Base-by-base conservation (phyloP, 352 stramenopile genomes). In the Albugo laibachii region DNA sequence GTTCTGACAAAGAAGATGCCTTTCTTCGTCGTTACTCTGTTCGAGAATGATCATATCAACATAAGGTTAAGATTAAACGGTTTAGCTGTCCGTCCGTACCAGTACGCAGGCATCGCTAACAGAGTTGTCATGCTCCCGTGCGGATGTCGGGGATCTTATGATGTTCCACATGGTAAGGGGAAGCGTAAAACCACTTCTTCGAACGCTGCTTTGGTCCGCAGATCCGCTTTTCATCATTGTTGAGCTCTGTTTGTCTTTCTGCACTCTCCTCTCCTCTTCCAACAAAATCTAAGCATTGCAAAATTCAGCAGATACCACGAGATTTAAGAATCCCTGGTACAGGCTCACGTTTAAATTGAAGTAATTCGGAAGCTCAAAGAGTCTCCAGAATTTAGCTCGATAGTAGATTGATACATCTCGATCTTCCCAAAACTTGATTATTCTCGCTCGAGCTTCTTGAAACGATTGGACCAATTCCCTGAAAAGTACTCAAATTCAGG, bases 321-420 rank as follows among this genome's bases (percentile, higher is more conserved):
- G 46, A 38, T 35, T 55, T 39, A 19, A 41, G n/a, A 44, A 41
- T 16, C n/a, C 42, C 41, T 42, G 43, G n/a, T 13, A 13, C 21
- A 40, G n/a, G 18, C 11, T 31, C 52, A 83, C 72, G 2, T 73
- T 73, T 41, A 88, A 63, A 46, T 72, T 80, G 49, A 88, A 83
- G 31, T 83, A 88, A 47, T 88, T 69, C 1, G 60, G 45, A 13
- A 54, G 55, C 48, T 83, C 75, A 52, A 84, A 88, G 11, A 63
- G 80, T 36, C 85, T 55, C 76, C 76, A 88, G 46, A 88, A 88
- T 47, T 86, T 84, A 42, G 76, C 83, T 14, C 76, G 63, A 55
- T 88, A 66, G 0, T 84, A 52, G 16, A 88, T 46, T 5, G 76
- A 66, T 13, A 75, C 71, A 43, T 80, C 63, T 35, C 64, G 79